Base-by-base conservation (phyloP, 179 eudicot genomes). In the Beta lomatogona region DNA sequence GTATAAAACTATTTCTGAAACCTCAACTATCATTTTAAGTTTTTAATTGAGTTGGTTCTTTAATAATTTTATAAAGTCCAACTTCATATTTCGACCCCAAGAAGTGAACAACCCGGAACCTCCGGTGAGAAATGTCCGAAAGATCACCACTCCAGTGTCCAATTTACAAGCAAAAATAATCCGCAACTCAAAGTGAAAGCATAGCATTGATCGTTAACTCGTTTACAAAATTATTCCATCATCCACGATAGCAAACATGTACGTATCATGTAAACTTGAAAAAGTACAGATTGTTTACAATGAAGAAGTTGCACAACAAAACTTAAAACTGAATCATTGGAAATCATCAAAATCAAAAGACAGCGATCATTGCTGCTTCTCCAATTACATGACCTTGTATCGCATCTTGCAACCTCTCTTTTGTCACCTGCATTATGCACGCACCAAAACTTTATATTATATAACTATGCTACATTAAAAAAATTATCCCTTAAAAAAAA, bases 321-420 rank as follows among this genome's bases (percentile, higher is more conserved):
- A 12, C 68, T 67, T 28, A 31, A 65, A 21, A n/a, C 25, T 0
- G 66, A 5, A 9, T 19, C 9, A 9, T 10, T 0, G 0, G 2
- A 22, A 36, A 64, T 64, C 14, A 25, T 22, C 12, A 0, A 0
- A 1, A 69, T 83, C 78, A 91, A 70, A 82, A 88, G 52, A 78
- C 78, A 15, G 93, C 91, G 8, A 88, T 75, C 60, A 92, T 72
- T 71, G 89, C 73, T 1, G 96, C 92, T 81, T 91, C 96, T 8
- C 90, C 94, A 0, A 91, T 87, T 8, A 92, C 86, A 73, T 89
- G 94, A 19, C 91, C 97, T 50, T 86, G 87, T 9, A 92, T 83
- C 0, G 88, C 88, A 4, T 92, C 97, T 79, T 83, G 22, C 73
- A 92, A 36, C 84, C 86, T 92, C 74, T 93, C 97, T 83, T 88